Base-by-base conservation (phyloP, 177 flowering plant genomes). In the Vitis hybrid region DNA sequence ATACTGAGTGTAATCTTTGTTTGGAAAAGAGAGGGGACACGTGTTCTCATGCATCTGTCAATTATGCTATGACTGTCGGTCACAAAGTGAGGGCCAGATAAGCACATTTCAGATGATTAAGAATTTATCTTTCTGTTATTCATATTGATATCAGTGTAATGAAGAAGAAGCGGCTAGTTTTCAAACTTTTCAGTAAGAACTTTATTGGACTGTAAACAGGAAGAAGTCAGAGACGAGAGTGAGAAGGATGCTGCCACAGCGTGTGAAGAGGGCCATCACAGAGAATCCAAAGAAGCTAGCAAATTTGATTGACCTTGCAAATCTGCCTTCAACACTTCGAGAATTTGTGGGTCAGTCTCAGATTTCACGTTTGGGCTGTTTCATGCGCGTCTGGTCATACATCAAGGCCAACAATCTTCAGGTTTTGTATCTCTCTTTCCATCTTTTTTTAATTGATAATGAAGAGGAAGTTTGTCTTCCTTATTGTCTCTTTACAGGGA, bases 221-320 rank as follows among this genome's bases (percentile, higher is more conserved):
- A 59, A 49, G 64, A 50, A 49, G 19, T 51, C 19, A 52, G 52
- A 45, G 26, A 63, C 10, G 3, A 29, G 68, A 52, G 16, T 29
- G 71, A 55, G 50, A 73, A 69, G 51, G 65, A 86, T 90, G 91
- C 61, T 90, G 68, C 83, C 87, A 15, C 87, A 73, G 68, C 50
- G 76, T 76, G 63, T 84, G 74, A 89, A 81, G 84, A 86, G 81
- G 79, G 74, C 82, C 9, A 70, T 89, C 10, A 65, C 78, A 1
- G 98, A 90, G 29, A 83, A 83, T 68, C 98, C 98, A 5, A 96
- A 90, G 92, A 94, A 90, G 84, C 77, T 96, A 14, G 91, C 90
- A 4, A 79, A 78, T 74, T 75, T 96, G 78, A 90, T 94, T 51
- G 97, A 96, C 86, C 89, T 92, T 18, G 92, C 81, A 8, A 96